A percentile compares a stretch with the other conserved stretches of the same genome.
Conservation (phyloP, 2,329 filamentous ascomycete genomes). For the Botrytis tulipae region DNA sequence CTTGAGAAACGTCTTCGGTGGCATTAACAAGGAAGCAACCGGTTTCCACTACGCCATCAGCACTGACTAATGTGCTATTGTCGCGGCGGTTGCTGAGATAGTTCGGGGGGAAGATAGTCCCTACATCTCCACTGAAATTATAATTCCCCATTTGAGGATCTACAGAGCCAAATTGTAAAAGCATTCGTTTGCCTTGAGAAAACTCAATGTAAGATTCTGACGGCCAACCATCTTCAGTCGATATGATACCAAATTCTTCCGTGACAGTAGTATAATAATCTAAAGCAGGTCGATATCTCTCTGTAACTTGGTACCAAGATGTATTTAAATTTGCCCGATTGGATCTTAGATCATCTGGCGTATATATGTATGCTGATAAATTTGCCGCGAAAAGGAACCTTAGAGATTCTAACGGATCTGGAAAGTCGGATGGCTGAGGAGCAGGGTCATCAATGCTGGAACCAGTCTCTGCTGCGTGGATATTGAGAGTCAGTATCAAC, state of each 20-base stretch:
- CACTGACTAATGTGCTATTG: constrained; percentile 37
- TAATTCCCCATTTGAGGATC: constrained; percentile 58
- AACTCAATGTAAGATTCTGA: constrained; percentile 58
- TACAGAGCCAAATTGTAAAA: constrained; percentile 55
- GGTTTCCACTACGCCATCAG: constrained; percentile 44
- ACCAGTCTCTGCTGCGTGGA: constrained; percentile 54
- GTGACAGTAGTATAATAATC: constrained; percentile 50
- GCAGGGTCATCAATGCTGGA: constrained; percentile 44
- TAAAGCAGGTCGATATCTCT: constrained; percentile 45
- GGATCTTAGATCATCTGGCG: constrained; percentile 46
- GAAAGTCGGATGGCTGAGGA: constrained; percentile 45
- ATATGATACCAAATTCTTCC: constrained; percentile 37
- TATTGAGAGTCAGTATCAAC: constrained; percentile 54
- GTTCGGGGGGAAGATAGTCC: constrained; percentile 49
- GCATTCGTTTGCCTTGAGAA: constrained; percentile 50
- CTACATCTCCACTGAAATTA: constrained; percentile 50
- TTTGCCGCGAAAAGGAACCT: constrained; percentile 48
- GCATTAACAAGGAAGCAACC: constrained; percentile 54
- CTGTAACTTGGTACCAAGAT: constrained; percentile 53
- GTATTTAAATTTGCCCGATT: constrained; percentile 57
- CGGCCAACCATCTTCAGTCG: constrained; percentile 62
- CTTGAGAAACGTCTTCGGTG: constrained; percentile 42
- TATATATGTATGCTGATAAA: constrained; percentile 53
- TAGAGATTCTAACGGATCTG: constrained; percentile 44
- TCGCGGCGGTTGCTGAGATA: constrained; percentile 44